These are phyloP conservation scores for Sphaerosporella brunnea DNA, from an alignment of 495 filamentous ascomycete genomes.

Conservation along the genomic window DNA sequence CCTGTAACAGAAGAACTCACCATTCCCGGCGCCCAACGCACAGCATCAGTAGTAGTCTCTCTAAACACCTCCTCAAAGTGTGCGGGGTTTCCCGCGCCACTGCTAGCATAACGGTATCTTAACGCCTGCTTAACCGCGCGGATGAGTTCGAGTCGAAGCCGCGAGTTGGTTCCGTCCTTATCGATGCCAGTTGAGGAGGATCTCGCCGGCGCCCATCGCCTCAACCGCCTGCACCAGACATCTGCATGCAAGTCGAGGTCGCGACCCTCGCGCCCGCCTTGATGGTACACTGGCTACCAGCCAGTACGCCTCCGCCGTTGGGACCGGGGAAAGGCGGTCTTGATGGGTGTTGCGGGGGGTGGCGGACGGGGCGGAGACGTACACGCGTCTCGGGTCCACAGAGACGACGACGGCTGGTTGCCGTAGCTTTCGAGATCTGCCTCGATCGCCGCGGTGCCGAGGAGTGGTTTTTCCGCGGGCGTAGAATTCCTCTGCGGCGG, in stretches of 20 bases:
- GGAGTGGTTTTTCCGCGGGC: constrained; percentile 43
- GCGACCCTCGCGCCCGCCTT: constrained; percentile 77
- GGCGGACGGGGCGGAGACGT: constrained; percentile 51
- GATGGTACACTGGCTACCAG: constrained; percentile 96
- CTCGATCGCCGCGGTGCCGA: constrained; percentile 80
- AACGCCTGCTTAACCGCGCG: constrained; percentile 64
- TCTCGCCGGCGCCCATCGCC: constrained; percentile 89
- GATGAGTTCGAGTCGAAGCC: constrained; percentile 88
- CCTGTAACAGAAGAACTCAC: constrained; percentile 30
- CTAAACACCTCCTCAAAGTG: constrained; percentile 88
- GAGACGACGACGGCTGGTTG: constrained; percentile 94
- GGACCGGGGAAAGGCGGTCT: constrained; percentile 52
- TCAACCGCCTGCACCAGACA: constrained; percentile 78
- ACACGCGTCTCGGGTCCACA: constrained; percentile 81
- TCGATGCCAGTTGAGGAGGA: constrained; percentile 95
- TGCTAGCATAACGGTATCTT: constrained; percentile 82
- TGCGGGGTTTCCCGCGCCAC: constrained; percentile 71
- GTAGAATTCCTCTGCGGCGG: constrained; percentile 80
- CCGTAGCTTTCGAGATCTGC: constrained; percentile 81
- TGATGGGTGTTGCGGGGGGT: constrained; percentile 65
- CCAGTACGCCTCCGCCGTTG: constrained; percentile 61
- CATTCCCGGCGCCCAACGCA: constrained; percentile 90
- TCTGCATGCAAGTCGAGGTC: constrained; percentile 82
- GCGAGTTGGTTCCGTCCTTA: constrained; percentile 85
- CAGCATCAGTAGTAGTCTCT: constrained; percentile 71